These are phyloP conservation scores for Aspergillus latus DNA, from an alignment of 2,329 filamentous ascomycete genomes.

Conservation along the genomic window DNA sequence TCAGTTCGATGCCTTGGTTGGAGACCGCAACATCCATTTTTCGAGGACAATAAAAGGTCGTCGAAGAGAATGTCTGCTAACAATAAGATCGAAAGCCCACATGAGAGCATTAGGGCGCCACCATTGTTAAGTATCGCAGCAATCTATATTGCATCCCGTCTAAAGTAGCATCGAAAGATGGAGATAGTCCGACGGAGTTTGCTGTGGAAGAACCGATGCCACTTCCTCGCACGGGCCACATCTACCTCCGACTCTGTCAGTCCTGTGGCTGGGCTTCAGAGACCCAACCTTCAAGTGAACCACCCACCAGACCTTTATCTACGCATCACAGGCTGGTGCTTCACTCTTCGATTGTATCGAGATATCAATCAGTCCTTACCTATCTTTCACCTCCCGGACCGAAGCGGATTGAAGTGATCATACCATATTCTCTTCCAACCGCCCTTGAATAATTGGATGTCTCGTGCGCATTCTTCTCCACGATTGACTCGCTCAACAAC, in stretches of 20 bases:
- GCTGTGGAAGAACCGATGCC: background rate
- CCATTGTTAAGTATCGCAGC: no score
- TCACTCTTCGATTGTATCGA: background rate
- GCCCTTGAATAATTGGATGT: conserved; percentile 12
- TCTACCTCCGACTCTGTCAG: conserved; percentile 1
- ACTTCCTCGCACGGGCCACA: conserved; percentile 11
- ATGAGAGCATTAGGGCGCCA: no score
- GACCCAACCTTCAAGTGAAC: background rate
- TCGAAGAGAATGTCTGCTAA: no score
- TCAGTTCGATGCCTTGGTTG: no score
- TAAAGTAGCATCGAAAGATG: background rate
- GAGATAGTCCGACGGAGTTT: background rate
- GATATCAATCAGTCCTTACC: conserved; percentile 8
- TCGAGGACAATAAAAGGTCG: no score
- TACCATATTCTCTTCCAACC: background rate
- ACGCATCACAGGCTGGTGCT: conserved; percentile 18
- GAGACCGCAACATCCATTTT: no score
- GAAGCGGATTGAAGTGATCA: background rate
- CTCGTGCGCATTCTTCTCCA: conserved; percentile 13
- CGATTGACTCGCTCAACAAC: conserved; percentile 7
- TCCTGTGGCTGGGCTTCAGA: background rate
- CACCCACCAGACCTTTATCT: background rate
- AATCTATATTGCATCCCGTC: no score
- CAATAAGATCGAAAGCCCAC: no score
- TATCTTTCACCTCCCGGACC: background rate